Percentiles rank a stretch among this genome's conserved stretches.
Evolutionary conservation across 139 green algal species (phyloP).

Genomic region (Marvania coccoides): DNA sequence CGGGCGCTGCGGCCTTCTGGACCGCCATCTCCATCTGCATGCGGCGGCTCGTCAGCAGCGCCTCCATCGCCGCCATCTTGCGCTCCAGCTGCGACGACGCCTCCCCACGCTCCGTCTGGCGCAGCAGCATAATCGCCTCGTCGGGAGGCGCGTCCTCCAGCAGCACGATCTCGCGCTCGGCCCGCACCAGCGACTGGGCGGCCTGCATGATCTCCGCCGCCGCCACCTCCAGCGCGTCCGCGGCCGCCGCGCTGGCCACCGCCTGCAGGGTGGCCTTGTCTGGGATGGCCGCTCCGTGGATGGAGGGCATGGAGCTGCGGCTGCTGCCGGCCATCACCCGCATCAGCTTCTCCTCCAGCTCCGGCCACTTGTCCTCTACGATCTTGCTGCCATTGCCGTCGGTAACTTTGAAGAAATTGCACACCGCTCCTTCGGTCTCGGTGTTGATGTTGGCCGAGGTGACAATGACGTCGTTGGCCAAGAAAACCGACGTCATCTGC

Average conservation of each 20-base stretch:
- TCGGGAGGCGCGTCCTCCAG: conserved; percentile 8
- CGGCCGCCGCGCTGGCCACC: conserved; percentile 32
- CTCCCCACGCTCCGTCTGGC: conserved; percentile 44
- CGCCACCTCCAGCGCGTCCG: conserved; percentile 66
- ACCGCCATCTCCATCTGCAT: conserved; percentile 33
- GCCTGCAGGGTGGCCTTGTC: conserved; percentile 44
- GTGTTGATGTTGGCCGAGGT: conserved; percentile 61
- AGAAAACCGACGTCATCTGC: conserved; percentile 14
- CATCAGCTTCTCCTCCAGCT: conserved; percentile 41
- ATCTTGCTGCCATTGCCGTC: not conserved
- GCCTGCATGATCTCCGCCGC: conserved; percentile 79
- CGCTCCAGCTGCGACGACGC: conserved; percentile 77
- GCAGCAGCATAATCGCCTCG: conserved; percentile 17
- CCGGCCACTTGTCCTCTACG: conserved; percentile 29
- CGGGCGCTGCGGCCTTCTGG: conserved; percentile 20
- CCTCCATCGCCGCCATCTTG: conserved; percentile 84
- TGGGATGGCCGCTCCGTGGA: conserved; percentile 67
- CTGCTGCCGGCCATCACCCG: conserved; percentile 34
- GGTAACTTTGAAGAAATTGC: conserved; percentile 2
- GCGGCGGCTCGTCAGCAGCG: conserved; percentile 64
- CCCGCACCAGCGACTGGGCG: conserved; percentile 60
- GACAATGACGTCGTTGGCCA: conserved; percentile 44
- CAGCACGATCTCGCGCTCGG: conserved; percentile 60
- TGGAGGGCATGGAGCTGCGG: conserved; percentile 61
- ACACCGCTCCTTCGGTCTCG: not conserved